Percentiles rank a stretch among this genome's conserved stretches.
Conservation (phyloP, 768 basidiomycete genomes). For the Tephrocybe sp. region DNA sequence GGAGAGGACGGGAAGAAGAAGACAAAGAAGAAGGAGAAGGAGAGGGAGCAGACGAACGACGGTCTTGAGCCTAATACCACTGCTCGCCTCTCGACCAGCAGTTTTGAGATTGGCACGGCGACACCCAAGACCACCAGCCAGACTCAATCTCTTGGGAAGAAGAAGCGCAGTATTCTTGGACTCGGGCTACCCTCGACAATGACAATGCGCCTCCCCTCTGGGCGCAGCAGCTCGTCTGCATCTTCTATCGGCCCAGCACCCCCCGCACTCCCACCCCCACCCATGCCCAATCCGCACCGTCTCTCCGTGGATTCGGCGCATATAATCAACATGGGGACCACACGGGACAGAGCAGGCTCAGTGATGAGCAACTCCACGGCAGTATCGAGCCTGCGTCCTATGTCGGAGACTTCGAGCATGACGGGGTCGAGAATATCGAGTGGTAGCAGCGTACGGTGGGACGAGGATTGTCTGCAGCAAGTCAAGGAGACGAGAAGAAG, state of each 20-base stretch:
- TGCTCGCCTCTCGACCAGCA: constrained; percentile 54
- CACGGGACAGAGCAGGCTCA: constrained; percentile 36
- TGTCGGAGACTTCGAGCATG: constrained; percentile 32
- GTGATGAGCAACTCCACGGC: constrained; percentile 33
- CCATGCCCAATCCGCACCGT: constrained; percentile 22
- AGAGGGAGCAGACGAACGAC: constrained; percentile 11
- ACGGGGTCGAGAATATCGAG: constrained; percentile 29
- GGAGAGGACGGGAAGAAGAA: not conserved
- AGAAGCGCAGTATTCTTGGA: constrained; percentile 64
- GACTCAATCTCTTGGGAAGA: constrained; percentile 45
- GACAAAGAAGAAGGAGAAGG: constrained; percentile 37
- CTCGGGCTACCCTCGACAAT: constrained; percentile 60
- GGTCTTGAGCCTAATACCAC: constrained; percentile 7
- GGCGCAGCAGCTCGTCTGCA: constrained; percentile 26
- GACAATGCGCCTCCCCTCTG: constrained; percentile 38
- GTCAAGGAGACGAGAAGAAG: constrained; percentile 40
- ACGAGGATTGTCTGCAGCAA: constrained; percentile 45
- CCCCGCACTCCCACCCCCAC: not conserved
- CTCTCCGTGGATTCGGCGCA: constrained; percentile 37
- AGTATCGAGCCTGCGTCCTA: constrained; percentile 44
- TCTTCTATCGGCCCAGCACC: not conserved
- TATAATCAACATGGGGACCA: constrained; percentile 11
- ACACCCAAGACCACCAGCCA: constrained; percentile 34
- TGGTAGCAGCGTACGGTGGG: constrained; percentile 51
- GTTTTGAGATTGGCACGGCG: constrained; percentile 67